These are phyloP conservation scores for Aspergillus pseudoviridinutans DNA, from an alignment of 2,329 filamentous ascomycete genomes.

Conservation along the genomic window DNA sequence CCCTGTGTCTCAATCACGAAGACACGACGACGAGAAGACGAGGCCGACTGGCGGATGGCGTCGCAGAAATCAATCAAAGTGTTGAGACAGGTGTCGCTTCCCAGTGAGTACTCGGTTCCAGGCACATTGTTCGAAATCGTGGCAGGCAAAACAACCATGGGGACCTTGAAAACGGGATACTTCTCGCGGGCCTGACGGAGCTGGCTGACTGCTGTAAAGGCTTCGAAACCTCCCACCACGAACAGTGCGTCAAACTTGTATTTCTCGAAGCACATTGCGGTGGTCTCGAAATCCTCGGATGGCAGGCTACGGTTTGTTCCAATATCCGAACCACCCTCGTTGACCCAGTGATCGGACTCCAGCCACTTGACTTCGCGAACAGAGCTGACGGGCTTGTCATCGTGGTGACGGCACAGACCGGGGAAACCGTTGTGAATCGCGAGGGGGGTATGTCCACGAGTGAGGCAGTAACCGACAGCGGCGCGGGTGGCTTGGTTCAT, in stretches of 20 bases:
- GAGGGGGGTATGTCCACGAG: slow-evolving; percentile 85
- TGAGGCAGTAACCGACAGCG: slow-evolving; percentile 87
- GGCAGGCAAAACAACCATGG: slow-evolving; percentile 86
- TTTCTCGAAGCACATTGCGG: slow-evolving; percentile 76
- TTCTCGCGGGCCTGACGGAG: slow-evolving; percentile 73
- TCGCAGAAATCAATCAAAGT: slow-evolving; percentile 93
- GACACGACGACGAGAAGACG: slow-evolving; percentile 84
- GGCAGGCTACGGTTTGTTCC: slow-evolving; percentile 95
- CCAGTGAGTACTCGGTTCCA: slow-evolving; percentile 93
- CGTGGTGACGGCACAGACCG: slow-evolving; percentile 85
- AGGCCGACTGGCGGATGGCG: slow-evolving; percentile 95
- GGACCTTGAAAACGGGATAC: slow-evolving; percentile 85
- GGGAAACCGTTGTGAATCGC: slow-evolving; percentile 97
- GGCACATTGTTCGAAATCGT: slow-evolving; percentile 99
- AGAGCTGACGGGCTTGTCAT: slow-evolving; percentile 72
- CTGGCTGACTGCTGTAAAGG: slow-evolving; percentile 87
- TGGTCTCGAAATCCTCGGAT: slow-evolving; percentile 76
- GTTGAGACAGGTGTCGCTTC: slow-evolving; percentile 94
- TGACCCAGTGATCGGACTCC: slow-evolving; percentile 92
- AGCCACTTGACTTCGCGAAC: slow-evolving; percentile 88
- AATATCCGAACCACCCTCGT: slow-evolving; percentile 94
- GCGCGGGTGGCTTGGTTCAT: slow-evolving; percentile 97
- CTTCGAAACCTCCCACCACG: slow-evolving; percentile 91
- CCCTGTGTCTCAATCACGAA: slow-evolving; percentile 99
- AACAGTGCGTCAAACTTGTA: slow-evolving; percentile 91